Evolutionary conservation across 2,329 filamentous ascomycete genomes (phyloP).

Genomic region (Monosporascus sp.): DNA sequence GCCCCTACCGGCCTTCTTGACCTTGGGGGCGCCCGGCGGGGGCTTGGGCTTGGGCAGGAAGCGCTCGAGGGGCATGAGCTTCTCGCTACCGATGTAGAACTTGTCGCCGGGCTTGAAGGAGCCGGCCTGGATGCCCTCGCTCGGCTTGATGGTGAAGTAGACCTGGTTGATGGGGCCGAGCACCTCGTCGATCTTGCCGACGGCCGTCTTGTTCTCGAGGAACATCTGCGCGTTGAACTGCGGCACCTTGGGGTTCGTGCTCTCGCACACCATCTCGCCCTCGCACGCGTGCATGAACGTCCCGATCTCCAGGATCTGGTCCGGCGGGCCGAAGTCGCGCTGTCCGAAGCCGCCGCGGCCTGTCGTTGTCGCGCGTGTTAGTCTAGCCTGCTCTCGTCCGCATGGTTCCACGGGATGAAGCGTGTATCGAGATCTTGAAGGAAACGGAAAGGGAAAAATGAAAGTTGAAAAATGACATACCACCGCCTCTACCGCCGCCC

Average conservation of each 20-base stretch:
- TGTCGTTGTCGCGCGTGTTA: conserved; percentile 1
- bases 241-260: conserved; percentile 89
- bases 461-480: conserved; percentile 15
- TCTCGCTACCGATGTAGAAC: conserved; percentile 93
- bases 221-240: conserved; percentile 99
- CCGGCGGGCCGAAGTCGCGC: conserved; percentile 29
- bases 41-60: conserved; percentile 94
- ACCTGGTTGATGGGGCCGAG: conserved; percentile 96
- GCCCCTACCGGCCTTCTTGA: conserved; percentile 63
- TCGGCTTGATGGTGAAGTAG: conserved; percentile 96
- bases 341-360: conserved; percentile 28
- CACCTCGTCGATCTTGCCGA: conserved; percentile 98
- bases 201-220: conserved; percentile 92
- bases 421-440: no score
- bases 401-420: no score
- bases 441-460: not conserved
- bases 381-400: not conserved
- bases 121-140: conserved; percentile 89
- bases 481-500: conserved; percentile 21
- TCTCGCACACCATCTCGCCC: conserved; percentile 96
- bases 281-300: conserved; percentile 91
- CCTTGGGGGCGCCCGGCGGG: conserved; percentile 55
- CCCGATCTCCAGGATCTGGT: conserved; percentile 67
- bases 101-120: conserved; percentile 97
- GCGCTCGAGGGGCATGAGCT: conserved; percentile 88